These are phyloP conservation scores for Penicillium sp. DNA, from an alignment of 2,329 filamentous ascomycete genomes.

Conservation along the genomic window DNA sequence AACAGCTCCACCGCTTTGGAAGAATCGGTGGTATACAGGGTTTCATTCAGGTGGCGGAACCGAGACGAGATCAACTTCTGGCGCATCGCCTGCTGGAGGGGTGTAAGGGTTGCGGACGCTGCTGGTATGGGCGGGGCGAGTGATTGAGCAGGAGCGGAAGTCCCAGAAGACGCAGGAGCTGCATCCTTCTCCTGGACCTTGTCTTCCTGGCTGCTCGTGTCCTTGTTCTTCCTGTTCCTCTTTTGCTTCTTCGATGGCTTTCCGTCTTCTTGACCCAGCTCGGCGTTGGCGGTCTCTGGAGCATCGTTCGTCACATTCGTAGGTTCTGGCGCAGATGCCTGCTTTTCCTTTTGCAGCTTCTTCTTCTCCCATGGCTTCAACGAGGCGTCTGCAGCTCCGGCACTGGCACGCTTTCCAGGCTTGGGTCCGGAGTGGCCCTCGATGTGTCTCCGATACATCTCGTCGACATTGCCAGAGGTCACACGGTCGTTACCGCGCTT, in stretches of 20 bases:
- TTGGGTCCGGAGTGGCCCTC: conserved; percentile 54
- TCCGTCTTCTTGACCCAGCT: conserved; percentile 25
- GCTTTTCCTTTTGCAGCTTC: conserved; percentile 29
- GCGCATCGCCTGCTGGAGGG: conserved; percentile 88
- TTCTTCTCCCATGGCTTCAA: conserved; percentile 27
- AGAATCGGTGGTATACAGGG: conserved; percentile 88
- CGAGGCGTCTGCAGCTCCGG: conserved; percentile 13
- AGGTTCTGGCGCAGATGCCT: conserved; percentile 18
- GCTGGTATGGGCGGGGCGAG: conserved; percentile 40
- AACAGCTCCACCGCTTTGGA: conserved; percentile 78
- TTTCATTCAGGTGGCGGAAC: conserved; percentile 96
- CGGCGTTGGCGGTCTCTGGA: conserved; percentile 15
- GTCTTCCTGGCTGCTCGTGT: conserved; percentile 24
- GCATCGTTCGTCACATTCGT: conserved; percentile 19
- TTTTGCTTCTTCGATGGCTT: conserved; percentile 27
- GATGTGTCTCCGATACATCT: conserved; percentile 74
- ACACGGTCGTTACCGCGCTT: conserved; percentile 49
- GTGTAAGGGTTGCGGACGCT: conserved; percentile 65
- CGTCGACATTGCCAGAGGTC: conserved; percentile 65
- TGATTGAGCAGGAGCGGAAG: conserved; percentile 7
- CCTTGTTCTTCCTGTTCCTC: conserved; percentile 33
- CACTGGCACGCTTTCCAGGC: conserved; percentile 33
- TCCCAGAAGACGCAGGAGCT: conserved; percentile 9
- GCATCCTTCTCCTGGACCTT: conserved; percentile 16
- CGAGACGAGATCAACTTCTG: conserved; percentile 91